Base-by-base conservation (phyloP, 371 early-diverging fungal genomes). In the Lichtheimia ornata region DNA sequence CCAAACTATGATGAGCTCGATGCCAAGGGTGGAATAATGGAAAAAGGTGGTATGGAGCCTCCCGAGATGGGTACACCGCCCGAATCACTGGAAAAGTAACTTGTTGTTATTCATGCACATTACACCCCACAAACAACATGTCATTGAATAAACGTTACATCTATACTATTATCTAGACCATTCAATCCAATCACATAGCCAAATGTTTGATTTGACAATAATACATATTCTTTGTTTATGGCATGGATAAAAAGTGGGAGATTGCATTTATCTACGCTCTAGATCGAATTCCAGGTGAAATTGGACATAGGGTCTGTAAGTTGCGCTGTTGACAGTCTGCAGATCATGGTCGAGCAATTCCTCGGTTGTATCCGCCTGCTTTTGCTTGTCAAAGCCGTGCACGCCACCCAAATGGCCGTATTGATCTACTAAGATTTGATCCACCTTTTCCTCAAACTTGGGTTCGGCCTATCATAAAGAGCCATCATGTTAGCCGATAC, bases 261-360 rank as follows among this genome's bases (percentile, higher is more conserved):
- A 41, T 45, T 14, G 7, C 43, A 17, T 44, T 45, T 56, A 56
- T 35, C 17, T 45, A 70, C 76, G 79, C 66, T 76, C 79, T 60
- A 61, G 69, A 28, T 85, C 84, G 74, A 89, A 85, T 22, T 79
- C 74, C 54, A 92, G 81, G 43, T 90, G 79, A 69, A 92, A 93
- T 68, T 92, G 85, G 22, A 96, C 97, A 76, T 88, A 93, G 12
- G 97, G 96, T 59, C 90, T 83, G 69, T 95, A 97, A 59, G 92
- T 95, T 70, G 91, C 94, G 56, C 91, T 92, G 50, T 94, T 83
- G 50, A 92, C 82, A 50, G 77, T 74, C 66, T 87, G 89, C 62
- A 89, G 84, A 53, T 94, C 94, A 58, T 92, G 92, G 67, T 93
- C 92, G 63, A 93, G 73, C 30, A 77, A 67, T 30, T 85, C 91